phyloP scores from a whole-genome alignment of 257 asterid genomes.

The Hygrophila difformis region DNA sequence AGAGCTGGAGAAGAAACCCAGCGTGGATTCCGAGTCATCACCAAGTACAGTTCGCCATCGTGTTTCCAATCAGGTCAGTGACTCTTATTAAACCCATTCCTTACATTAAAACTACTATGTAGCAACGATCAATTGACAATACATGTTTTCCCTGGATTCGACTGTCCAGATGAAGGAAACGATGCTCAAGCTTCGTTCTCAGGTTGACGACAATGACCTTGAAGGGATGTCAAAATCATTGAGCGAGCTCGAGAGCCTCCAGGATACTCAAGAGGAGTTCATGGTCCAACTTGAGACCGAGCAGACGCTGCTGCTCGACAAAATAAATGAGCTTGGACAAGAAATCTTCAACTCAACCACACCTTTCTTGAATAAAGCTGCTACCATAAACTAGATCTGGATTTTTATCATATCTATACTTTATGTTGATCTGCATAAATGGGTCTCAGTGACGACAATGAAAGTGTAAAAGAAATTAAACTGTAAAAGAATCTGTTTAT shows the following conservation, averaged over 20 bases:
- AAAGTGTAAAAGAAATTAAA: too few species aligned
- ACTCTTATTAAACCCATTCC: background rate
- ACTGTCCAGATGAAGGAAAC: slow-evolving; percentile 57
- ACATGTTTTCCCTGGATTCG: too few species aligned
- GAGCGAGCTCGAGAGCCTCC: slow-evolving; percentile 69
- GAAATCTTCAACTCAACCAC: slow-evolving; percentile 62
- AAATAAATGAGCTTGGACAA: slow-evolving; percentile 85
- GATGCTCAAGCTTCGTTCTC: slow-evolving; percentile 61
- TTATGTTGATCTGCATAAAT: too few species aligned
- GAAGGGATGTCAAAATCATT: slow-evolving; percentile 54
- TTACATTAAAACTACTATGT: too few species aligned
- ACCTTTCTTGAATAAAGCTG: slow-evolving; percentile 14
- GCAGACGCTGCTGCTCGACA: slow-evolving; percentile 61
- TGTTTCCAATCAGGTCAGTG: slow-evolving; percentile 56
- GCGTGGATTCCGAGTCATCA: slow-evolving; percentile 45
- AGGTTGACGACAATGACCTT: slow-evolving; percentile 42
- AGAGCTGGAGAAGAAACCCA: slow-evolving; percentile 52
- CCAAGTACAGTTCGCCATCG: slow-evolving; percentile 45
- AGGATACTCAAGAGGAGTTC: slow-evolving; percentile 63
- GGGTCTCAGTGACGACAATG: too few species aligned
- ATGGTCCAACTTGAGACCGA: slow-evolving; percentile 70
- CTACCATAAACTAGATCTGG: background rate
- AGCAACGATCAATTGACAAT: too few species aligned
- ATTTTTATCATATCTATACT: too few species aligned
- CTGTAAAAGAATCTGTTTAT: too few species aligned